A percentile compares a stretch with the other conserved stretches of the same genome.
These are phyloP conservation scores for Fusarium lateritium DNA, from an alignment of 2,329 filamentous ascomycete genomes.

Conservation along the genomic window DNA sequence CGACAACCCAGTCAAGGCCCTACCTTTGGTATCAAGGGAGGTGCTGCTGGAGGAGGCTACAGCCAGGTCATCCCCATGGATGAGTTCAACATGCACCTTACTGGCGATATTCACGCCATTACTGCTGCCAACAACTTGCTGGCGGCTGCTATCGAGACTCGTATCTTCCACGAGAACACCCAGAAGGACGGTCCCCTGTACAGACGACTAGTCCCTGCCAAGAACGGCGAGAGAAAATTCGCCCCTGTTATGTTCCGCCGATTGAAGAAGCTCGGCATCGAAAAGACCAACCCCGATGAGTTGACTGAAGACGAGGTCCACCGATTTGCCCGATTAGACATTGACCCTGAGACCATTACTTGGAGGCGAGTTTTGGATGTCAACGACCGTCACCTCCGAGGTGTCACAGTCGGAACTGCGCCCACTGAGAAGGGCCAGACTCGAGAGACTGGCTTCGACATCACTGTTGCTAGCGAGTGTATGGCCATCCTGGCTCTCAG, in stretches of 20 bases:
- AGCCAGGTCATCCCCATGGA: slow-evolving; percentile 99
- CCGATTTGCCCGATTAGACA: slow-evolving; percentile 93
- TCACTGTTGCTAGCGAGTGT: slow-evolving; percentile 96
- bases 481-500: slow-evolving; percentile 98
- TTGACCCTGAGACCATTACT: slow-evolving; percentile 96
- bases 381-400: slow-evolving; percentile 93
- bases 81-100: slow-evolving; percentile 98
- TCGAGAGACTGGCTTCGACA: slow-evolving; percentile 94
- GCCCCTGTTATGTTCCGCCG: slow-evolving; percentile 92
- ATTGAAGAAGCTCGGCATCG: slow-evolving; percentile 94
- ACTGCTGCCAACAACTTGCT: slow-evolving; percentile 97
- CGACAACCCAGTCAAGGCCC: slow-evolving; percentile 97
- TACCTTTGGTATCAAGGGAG: slow-evolving; percentile 99
- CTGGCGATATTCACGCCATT: slow-evolving; percentile 97
- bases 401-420: slow-evolving; percentile 89
- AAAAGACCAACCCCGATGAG: slow-evolving; percentile 93
- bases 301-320: slow-evolving; percentile 90
- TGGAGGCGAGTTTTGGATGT: slow-evolving; percentile 97
- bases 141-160: slow-evolving; percentile 95
- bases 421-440: slow-evolving; percentile 91
- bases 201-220: slow-evolving; percentile 87
- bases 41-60: slow-evolving; percentile 96
- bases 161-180: slow-evolving; percentile 97
- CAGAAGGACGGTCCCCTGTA: slow-evolving; percentile 93
- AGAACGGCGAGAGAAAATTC: slow-evolving; percentile 92